These are phyloP conservation scores for Hypocrella siamensis DNA, from an alignment of 2,329 filamentous ascomycete genomes.

Conservation along the genomic window DNA sequence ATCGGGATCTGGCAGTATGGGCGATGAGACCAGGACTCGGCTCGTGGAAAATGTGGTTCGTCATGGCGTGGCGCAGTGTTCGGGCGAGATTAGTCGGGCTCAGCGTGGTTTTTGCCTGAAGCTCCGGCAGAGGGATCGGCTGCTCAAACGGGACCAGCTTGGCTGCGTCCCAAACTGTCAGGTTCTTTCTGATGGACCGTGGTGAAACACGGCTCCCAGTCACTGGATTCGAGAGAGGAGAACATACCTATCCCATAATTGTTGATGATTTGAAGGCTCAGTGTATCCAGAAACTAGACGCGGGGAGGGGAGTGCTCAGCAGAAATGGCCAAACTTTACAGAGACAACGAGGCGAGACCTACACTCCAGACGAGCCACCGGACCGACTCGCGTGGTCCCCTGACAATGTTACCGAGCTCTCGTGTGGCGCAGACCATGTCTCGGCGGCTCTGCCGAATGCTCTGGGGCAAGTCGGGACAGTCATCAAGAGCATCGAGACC, in stretches of 20 bases:
- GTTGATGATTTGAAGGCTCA: conserved; percentile 34
- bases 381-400: conserved; percentile 33
- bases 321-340: not conserved
- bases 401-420: conserved; percentile 29
- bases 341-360: conserved; percentile 9
- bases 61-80: conserved; percentile 40
- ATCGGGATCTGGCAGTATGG: conserved; percentile 37
- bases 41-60: conserved; percentile 38
- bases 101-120: conserved; percentile 27
- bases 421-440: conserved; percentile 32
- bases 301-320: conserved; percentile 1
- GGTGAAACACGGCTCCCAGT: not conserved
- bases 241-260: conserved; percentile 29
- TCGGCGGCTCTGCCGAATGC: conserved; percentile 27
- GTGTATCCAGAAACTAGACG: conserved; percentile 31
- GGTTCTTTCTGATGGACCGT: not conserved
- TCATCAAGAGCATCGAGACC: conserved; percentile 26
- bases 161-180: conserved; percentile 15
- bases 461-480: conserved; percentile 29
- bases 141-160: conserved; percentile 31
- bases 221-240: too few relatives aligned
- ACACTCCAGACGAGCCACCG: conserved; percentile 38
- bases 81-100: conserved; percentile 34
- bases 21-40: conserved; percentile 31
- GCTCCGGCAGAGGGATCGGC: conserved; percentile 28